Conservation (phyloP, 1,284 basidiomycete genomes). For the Vanrija sp. region DNA sequence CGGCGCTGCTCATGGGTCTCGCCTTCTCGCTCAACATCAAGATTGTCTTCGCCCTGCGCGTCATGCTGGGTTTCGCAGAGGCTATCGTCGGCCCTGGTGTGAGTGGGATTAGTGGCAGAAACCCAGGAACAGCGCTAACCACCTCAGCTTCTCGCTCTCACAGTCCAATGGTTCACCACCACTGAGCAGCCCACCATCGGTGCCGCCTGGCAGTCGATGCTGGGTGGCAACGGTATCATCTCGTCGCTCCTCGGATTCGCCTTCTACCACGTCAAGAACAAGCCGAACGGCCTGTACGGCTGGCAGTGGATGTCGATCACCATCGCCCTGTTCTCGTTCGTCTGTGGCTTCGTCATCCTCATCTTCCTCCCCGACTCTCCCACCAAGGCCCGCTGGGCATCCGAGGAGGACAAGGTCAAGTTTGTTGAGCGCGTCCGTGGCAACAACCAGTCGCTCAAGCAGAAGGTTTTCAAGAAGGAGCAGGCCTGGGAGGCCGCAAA, state of each 20-base stretch:
- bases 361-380: conserved; percentile 28
- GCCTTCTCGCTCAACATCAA: conserved; percentile 3
- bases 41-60: conserved; percentile 1
- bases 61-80: conserved; percentile 5
- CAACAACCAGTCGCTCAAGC: conserved; percentile 33
- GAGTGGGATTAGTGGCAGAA: not conserved
- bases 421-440: conserved; percentile 32
- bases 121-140: not conserved
- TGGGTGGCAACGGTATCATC: not conserved
- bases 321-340: not conserved
- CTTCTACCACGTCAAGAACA: not conserved
- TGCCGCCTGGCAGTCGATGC: conserved; percentile 15
- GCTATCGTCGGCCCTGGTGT: conserved; percentile 2
- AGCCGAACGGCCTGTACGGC: not conserved
- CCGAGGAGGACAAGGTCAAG: conserved; percentile 17
- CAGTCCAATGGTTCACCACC: conserved; percentile 18
- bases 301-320: conserved; percentile 3
- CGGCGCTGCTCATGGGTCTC: conserved; percentile 1
- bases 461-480: conserved; percentile 20
- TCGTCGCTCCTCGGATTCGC: not conserved
- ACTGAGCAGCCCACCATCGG: conserved; percentile 15
- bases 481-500: conserved; percentile 22
- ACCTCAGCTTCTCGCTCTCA: not conserved
- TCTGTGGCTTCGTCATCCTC: conserved; percentile 13
- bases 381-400: conserved; percentile 23